These are phyloP conservation scores for Viridothelium virens DNA, from an alignment of 495 filamentous ascomycete species.

Conservation along the genomic window DNA sequence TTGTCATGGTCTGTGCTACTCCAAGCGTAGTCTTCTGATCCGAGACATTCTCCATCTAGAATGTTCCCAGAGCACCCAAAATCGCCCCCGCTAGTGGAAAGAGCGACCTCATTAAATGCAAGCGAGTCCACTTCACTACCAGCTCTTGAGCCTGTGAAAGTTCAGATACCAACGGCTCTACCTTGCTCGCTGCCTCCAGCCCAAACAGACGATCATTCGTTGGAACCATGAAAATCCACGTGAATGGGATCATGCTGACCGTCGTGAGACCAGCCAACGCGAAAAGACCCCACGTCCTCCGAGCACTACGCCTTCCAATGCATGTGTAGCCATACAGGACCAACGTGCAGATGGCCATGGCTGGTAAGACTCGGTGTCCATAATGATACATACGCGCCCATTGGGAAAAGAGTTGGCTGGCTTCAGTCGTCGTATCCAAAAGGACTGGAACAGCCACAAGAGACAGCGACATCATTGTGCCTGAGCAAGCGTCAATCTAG, in stretches of 20 bases:
- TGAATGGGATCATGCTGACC: constrained; percentile 33
- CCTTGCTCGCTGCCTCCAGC: constrained; percentile 16
- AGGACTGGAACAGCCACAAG: constrained; percentile 27
- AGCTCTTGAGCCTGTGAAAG: constrained; percentile 17
- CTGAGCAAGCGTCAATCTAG: constrained; percentile 15
- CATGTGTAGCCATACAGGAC: constrained; percentile 22
- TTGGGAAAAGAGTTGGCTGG: constrained; percentile 25
- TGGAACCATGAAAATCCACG: constrained; percentile 31
- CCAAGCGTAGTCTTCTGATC: no score
- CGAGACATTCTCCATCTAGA: background rate
- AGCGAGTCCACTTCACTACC: constrained; percentile 20
- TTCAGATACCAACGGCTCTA: background rate
- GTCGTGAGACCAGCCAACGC: constrained; percentile 21
- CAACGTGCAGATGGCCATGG: constrained; percentile 23
- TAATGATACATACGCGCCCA: constrained; percentile 30
- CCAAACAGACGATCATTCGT: constrained; percentile 32
- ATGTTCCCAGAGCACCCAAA: constrained; percentile 7
- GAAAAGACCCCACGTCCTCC: constrained; percentile 22
- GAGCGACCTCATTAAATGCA: constrained; percentile 20
- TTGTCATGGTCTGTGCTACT: no score
- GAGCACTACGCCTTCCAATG: constrained; percentile 12
- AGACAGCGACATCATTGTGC: constrained; percentile 31
- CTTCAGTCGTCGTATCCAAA: constrained; percentile 26
- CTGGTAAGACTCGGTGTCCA: constrained; percentile 27
- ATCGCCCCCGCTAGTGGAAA: constrained; percentile 22